Evolutionary conservation across 331 rosid genomes (phyloP), one percentile per base, ranked within the genome.

Genomic region (Acacia pycnantha): DNA sequence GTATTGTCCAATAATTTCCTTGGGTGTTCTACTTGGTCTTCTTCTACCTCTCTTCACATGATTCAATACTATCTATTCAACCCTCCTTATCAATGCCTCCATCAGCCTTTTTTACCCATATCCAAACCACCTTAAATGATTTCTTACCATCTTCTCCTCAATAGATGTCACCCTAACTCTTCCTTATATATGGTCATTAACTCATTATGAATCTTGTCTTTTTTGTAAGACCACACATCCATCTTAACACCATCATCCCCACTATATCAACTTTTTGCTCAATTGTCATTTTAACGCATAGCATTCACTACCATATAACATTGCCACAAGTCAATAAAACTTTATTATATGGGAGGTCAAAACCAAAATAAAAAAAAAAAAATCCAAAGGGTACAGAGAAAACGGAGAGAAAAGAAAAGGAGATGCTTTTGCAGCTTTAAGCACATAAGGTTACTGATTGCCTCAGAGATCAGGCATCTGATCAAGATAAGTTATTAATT

Each of bases 401-500:
- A 21, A n/a, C 3, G 13, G 5, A 56, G 61, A 53, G 59, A 53
- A 53, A 21, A 21, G 61, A 56, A 7, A 21, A 19, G 13, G 5
- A 56, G 41, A 37, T 56, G 29, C 27, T n/a, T 21, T 11, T 21
- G 14, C 10, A 1, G 62, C 62, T 56, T 19, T 56, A n/a, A 56
- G 62, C 62, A 56, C 27, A n/a, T 8, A 56, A 56, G 27, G 62
- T 56, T 21, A 9, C 62, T 54, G 12, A 56, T n/a, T 56, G 12
- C 62, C 62, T 21, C 62, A 8, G 13, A 56, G 26, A 56, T 56
- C 27, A 56, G 27, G 59, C 59, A 51, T 9, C 27, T 56, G 27
- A 56, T 56, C 62, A n/a, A 54, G 40, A 16, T 65, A 70, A 70
- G 35, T 47, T 82, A 59, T 29, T 12, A 47, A 79, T 46, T 86